Evolutionary conservation across 768 basidiomycete species (phyloP).

Genomic region (Xerocomellus chrysenteron): DNA sequence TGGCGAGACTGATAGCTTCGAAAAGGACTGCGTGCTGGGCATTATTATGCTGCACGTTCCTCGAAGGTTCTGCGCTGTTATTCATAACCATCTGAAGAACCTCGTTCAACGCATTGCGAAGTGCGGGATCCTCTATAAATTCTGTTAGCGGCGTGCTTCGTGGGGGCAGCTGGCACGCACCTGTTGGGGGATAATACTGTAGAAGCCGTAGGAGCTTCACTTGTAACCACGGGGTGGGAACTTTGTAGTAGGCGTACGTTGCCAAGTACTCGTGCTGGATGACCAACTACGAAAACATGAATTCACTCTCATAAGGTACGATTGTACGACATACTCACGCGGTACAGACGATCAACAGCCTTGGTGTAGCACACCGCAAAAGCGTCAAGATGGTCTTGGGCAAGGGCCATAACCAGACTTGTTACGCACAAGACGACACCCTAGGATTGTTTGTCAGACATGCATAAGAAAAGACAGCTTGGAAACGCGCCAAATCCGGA

Average conservation of each 20-base stretch:
- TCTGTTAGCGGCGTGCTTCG: conserved; percentile 2
- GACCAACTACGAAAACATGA: conserved; percentile 57
- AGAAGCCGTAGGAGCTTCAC: conserved; percentile 90
- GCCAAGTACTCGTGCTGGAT: conserved; percentile 87
- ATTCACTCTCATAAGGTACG: neutral
- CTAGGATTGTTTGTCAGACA: conserved; percentile 38
- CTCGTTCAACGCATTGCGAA: conserved; percentile 72
- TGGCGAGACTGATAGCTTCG: conserved; percentile 94
- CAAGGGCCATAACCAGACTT: conserved; percentile 89
- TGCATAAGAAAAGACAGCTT: neutral
- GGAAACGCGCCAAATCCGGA: conserved; percentile 63
- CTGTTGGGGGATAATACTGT: conserved; percentile 95
- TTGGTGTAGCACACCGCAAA: conserved; percentile 92
- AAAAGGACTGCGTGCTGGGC: conserved; percentile 98
- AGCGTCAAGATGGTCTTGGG: conserved; percentile 90
- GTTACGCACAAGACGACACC: conserved; percentile 95
- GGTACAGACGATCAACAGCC: conserved; percentile 85
- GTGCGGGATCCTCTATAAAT: conserved; percentile 75
- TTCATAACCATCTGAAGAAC: conserved; percentile 90
- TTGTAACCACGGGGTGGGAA: conserved; percentile 96
- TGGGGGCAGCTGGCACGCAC: conserved; percentile 41
- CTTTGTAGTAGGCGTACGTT: conserved; percentile 96
- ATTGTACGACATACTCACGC: conserved; percentile 45
- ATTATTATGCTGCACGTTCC: conserved; percentile 98
- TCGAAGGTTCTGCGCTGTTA: conserved; percentile 84